Base-by-base conservation (phyloP, 805 yeast genomes). In the Metschnikowia amazonensis region DNA sequence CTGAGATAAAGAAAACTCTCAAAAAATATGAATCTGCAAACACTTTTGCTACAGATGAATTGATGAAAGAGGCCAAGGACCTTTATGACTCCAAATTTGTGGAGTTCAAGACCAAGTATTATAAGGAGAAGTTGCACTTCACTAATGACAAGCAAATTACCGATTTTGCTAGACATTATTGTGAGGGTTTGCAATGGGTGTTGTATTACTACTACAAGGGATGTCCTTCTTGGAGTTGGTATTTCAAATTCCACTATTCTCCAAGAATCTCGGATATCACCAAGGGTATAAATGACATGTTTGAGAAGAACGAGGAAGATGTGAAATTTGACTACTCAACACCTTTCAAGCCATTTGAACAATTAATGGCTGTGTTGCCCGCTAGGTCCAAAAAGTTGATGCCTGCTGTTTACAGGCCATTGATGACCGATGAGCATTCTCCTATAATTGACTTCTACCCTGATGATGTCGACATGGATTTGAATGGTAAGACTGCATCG, bases 181-280 rank as follows among this genome's bases (percentile, higher is more conserved):
- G 94, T 34, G 96, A 90, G 65, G 99, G 99, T 53, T 74, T 92
- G 51, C 99, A 92, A 67, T 92, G 99, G 99, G 98, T 94, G 11
- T 71, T 94, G 64, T 82, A 77, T 59, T 92, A 92, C 69, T 92
- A 92, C 66, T 92, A 89, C 61, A 77, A 78, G 55, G 98, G 97
- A 23, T 83, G 88, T 60, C 86, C 88, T 32, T 89, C 98, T 2
- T 92, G 99, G 99, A 84, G 87, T 36, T 92, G 98, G 99, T 92
- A 79, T 62, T 92, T 79, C 63, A 80, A 74, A 53, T 86, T 87
- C 64, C 97, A 94, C 63, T 92, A 92, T 64, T 80, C 98, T 14
- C 99, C 99, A 38, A 81, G 96, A 71, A 88, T 92, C 47, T 88
- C 97, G 4, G 98, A 92, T 66, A 74, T 92, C 50, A 65, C 76